A percentile compares a stretch with the other conserved stretches of the same genome.
Evolutionary conservation across 2,329 filamentous ascomycete species (phyloP).

Genomic region (Rutstroemia sp.): DNA sequence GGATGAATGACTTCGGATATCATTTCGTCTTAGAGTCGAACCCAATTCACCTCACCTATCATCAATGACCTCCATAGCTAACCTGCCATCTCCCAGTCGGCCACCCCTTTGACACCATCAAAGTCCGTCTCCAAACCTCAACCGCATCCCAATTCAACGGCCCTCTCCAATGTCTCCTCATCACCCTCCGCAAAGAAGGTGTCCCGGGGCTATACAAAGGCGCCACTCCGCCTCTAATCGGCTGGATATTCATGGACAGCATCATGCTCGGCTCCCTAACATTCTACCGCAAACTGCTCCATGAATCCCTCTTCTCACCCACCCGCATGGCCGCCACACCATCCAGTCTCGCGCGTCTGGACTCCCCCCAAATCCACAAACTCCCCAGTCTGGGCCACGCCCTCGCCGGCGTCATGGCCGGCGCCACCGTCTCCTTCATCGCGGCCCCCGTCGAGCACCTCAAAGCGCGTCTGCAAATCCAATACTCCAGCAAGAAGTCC

Average conservation of each 20-base stretch:
- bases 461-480: constrained; percentile 88
- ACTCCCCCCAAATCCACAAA: constrained; percentile 33
- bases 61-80: neutral
- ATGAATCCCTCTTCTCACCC: constrained; percentile 69
- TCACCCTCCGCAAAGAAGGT: constrained; percentile 82
- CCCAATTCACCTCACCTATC: no score
- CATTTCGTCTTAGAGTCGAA: neutral
- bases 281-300: constrained; percentile 77
- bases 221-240: constrained; percentile 81
- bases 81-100: constrained; percentile 37
- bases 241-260: constrained; percentile 98
- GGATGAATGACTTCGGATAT: neutral
- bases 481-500: constrained; percentile 75
- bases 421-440: constrained; percentile 84
- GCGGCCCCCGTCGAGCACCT: constrained; percentile 92
- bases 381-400: constrained; percentile 78
- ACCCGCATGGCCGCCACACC: constrained; percentile 29
- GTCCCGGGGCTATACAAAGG: constrained; percentile 87
- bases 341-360: constrained; percentile 15
- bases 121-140: constrained; percentile 90
- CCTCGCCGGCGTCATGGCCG: constrained; percentile 79
- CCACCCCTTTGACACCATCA: constrained; percentile 88
- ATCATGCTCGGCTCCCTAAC: constrained; percentile 88
- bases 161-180: constrained; percentile 74
- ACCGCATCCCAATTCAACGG: constrained; percentile 71